Evolutionary conservation across 768 basidiomycete species (phyloP).

Genomic region (Punctularia strigosozonata): DNA sequence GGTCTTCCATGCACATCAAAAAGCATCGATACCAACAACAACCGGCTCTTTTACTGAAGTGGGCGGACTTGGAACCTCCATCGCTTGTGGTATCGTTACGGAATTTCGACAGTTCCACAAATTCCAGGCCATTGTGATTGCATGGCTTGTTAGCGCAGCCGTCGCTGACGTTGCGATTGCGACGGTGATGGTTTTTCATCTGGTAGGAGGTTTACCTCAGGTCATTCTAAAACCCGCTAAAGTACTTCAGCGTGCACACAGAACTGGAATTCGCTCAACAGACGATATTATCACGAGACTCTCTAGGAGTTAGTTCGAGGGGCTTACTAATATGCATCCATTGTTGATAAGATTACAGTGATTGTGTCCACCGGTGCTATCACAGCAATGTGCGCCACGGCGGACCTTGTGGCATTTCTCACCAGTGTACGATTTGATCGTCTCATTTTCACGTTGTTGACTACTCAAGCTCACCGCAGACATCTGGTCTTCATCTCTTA

Average conservation of each 20-base stretch:
- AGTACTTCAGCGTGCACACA: slow-evolving; percentile 19
- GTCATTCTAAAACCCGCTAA: neutral
- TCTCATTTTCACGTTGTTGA: neutral
- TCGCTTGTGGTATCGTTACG: slow-evolving; percentile 17
- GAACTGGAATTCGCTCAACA: slow-evolving; percentile 24
- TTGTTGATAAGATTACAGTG: neutral
- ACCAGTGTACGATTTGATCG: slow-evolving; percentile 5
- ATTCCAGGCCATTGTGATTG: slow-evolving; percentile 19
- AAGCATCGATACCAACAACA: too few relatives aligned
- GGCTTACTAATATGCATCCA: slow-evolving; percentile 7
- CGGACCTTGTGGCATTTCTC: neutral
- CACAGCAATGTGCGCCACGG: slow-evolving; percentile 11
- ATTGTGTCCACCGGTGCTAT: neutral
- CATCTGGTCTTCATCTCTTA: slow-evolving; percentile 20
- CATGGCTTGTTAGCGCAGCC: slow-evolving; percentile 35
- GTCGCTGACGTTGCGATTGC: slow-evolving; percentile 38
- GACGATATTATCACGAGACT: slow-evolving; percentile 26
- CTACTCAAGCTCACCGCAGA: slow-evolving; percentile 7
- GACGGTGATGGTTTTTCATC: slow-evolving; percentile 23
- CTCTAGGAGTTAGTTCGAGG: slow-evolving; percentile 12
- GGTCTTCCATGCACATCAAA: too few relatives aligned
- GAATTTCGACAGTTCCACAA: slow-evolving; percentile 17
- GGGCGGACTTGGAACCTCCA: slow-evolving; percentile 18
- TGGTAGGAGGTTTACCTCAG: slow-evolving; percentile 19
- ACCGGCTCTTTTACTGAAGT: slow-evolving; percentile 3